Evolutionary conservation across 176 grass and related monocot species (phyloP).

Genomic region (Carex cristatella): DNA sequence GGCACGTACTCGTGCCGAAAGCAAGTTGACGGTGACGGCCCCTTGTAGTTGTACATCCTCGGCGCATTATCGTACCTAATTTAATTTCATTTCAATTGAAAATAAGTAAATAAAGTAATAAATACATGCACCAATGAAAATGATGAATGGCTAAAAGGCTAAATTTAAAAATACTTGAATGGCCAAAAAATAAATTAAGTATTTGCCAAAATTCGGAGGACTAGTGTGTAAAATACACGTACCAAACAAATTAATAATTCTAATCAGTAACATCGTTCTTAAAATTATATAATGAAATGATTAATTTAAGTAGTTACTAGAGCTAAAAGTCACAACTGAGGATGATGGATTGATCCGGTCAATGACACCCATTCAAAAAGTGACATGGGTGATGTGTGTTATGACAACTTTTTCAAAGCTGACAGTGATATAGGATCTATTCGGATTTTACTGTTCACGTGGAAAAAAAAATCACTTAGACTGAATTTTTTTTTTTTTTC

Average conservation of each 20-base stretch:
- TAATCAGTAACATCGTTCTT: background rate
- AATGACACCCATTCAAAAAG: background rate
- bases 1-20: conserved; percentile 59
- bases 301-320: background rate
- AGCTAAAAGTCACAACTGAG: background rate
- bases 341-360: background rate
- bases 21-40: conserved; percentile 37
- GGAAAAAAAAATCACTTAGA: no score
- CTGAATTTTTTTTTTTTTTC: no score
- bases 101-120: background rate
- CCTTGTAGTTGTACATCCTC: conserved; percentile 73
- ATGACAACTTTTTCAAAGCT: background rate
- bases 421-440: no score
- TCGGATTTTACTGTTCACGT: no score
- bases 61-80: conserved; percentile 42
- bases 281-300: background rate
- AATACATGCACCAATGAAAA: background rate
- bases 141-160: background rate
- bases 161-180: background rate
- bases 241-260: background rate
- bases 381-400: background rate
- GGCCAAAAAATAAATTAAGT: background rate
- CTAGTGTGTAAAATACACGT: background rate
- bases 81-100: background rate
- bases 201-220: background rate